These are phyloP conservation scores for Neocatenulostroma microsporum DNA, from an alignment of 2,329 filamentous ascomycete genomes.

Conservation along the genomic window DNA sequence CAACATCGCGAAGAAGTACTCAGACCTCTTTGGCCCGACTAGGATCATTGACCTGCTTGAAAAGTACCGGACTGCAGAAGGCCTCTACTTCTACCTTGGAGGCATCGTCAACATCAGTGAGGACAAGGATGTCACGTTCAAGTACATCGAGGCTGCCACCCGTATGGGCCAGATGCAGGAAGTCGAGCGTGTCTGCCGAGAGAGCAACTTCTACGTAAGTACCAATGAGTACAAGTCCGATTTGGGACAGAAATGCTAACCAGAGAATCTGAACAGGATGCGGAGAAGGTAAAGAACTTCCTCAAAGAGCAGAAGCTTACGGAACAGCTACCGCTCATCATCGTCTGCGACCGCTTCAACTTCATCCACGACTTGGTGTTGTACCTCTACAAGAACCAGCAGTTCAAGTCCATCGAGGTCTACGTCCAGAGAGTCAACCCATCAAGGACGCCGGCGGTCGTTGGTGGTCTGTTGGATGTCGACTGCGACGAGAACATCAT, in stretches of 20 bases:
- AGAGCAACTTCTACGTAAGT: conserved; percentile 52
- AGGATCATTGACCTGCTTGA: conserved; percentile 89
- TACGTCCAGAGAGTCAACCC: conserved; percentile 98
- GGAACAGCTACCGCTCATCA: conserved; percentile 92
- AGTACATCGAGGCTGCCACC: conserved; percentile 97
- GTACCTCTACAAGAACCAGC: conserved; percentile 97
- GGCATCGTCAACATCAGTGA: conserved; percentile 97
- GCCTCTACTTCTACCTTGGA: conserved; percentile 95
- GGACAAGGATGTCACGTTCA: conserved; percentile 94
- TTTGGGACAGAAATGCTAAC: no score
- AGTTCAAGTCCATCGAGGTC: conserved; percentile 97
- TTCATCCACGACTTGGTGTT: conserved; percentile 95
- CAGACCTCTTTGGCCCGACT: conserved; percentile 81
- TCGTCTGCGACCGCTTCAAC: conserved; percentile 98
- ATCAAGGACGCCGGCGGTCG: conserved; percentile 77
- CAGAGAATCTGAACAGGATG: no score
- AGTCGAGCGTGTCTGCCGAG: conserved; percentile 93
- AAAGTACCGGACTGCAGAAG: conserved; percentile 95
- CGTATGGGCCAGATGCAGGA: conserved; percentile 90
- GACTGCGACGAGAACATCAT: conserved; percentile 96
- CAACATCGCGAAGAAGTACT: conserved; percentile 95
- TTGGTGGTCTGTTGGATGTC: conserved; percentile 89
- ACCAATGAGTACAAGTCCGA: background rate
- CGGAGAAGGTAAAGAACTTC: conserved; percentile 93
- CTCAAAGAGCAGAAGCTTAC: conserved; percentile 88